Evolutionary conservation across 768 basidiomycete genomes (phyloP), one percentile per base, ranked within the genome.

Genomic region (Gymnopilus junonius): DNA sequence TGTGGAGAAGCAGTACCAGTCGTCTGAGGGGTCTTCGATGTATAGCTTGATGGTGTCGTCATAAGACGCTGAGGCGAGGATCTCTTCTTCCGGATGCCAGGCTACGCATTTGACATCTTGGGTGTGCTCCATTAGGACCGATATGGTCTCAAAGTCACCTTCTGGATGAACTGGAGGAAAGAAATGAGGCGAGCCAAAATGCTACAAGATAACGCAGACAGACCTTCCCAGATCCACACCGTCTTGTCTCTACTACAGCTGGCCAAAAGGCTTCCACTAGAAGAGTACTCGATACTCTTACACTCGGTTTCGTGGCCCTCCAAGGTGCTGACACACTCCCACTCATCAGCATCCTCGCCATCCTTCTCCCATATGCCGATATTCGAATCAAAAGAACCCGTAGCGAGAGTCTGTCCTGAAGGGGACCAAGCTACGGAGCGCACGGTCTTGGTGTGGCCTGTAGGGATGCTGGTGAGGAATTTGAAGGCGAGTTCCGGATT

Each of bases 161-260:
- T 98, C 95, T 10, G 95, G 94, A 60, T 92, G 90, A 1, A 92
- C 96, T 96, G 67, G 39, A 66, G 58, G 59, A 5, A 40, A n/a
- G 23, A 56, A 21, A 43, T 5, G 7, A 3, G n/a, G n/a, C n/a
- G n/a, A n/a, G n/a, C n/a, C n/a, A n/a, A n/a, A n/a, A n/a, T n/a
- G n/a, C n/a, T n/a, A n/a, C n/a, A 1, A 35, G 20, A 45, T 20
- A 51, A 37, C 23, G 55, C n/a, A 29, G 46, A 64, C 73, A 55
- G 69, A 91, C 96, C 94, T 83, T 98, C 97, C 97, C 97, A 99
- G 35, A 99, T 86, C 97, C 97, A 99, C 0, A 99, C 95, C 5
- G 94, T 94, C 80, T 99, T 99, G 78, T 99, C 97, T 62, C 97
- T 82, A 67, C 93, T 92, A 72, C 96, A 98, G 64, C 91, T 95